Conservation (phyloP, 208 protist genomes). For the Crithidia sp. region DNA sequence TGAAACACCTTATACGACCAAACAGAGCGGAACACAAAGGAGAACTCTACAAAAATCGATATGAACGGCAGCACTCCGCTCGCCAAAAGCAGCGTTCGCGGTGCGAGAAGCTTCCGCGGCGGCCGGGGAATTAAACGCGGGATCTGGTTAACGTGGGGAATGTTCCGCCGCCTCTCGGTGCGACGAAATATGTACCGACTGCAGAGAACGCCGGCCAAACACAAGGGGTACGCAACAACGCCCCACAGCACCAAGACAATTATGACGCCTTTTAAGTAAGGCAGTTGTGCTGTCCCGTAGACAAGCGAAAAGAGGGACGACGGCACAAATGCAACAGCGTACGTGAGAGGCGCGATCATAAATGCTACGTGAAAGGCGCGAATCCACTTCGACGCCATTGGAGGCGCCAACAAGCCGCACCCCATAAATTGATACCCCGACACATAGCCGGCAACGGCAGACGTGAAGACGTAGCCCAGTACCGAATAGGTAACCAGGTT, state of each 20-base stretch:
- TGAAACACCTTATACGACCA: conserved; percentile 98
- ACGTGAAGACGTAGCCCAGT: conserved; percentile 26
- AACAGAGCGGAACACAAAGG: conserved; percentile 94
- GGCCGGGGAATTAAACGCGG: conserved; percentile 91
- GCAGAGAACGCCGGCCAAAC: conserved; percentile 86
- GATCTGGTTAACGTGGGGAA: conserved; percentile 93
- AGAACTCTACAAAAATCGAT: conserved; percentile 96
- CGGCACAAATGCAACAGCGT: conserved; percentile 3
- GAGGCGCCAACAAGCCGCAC: conserved; percentile 23
- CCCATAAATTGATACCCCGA: conserved; percentile 39
- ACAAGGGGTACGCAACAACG: conserved; percentile 86
- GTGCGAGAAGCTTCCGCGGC: conserved; percentile 46
- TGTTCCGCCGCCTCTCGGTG: conserved; percentile 29
- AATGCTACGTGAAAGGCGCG: conserved; percentile 30
- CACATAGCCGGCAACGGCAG: conserved; percentile 19
- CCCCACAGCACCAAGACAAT: conserved; percentile 79
- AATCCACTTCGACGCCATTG: conserved; percentile 37
- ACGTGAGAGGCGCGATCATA: conserved; percentile 18
- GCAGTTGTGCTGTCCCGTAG: conserved; percentile 71
- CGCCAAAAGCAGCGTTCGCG: conserved; percentile 48
- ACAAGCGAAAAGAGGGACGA: neutral
- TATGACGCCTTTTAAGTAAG: conserved; percentile 64
- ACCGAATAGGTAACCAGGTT: conserved; percentile 27
- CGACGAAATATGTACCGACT: conserved; percentile 67
- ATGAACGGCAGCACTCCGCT: conserved; percentile 95